These are phyloP conservation scores for Oehlia diaphana DNA, from an alignment of 192 early-diverging fungal genomes.

Conservation along the genomic window DNA sequence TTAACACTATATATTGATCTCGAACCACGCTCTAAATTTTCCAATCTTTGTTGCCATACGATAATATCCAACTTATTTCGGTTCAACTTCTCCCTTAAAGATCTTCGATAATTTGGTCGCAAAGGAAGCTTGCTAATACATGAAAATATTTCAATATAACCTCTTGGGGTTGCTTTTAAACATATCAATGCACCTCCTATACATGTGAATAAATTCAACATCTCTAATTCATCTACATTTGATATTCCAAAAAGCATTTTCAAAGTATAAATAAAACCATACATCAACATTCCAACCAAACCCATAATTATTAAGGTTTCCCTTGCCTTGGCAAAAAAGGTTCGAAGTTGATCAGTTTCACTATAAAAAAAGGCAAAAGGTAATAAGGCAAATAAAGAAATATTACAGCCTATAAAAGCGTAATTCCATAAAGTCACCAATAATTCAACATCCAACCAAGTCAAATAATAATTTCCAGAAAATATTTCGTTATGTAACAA, in stretches of 20 bases:
- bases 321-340: slow-evolving; percentile 21
- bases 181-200: slow-evolving; percentile 18
- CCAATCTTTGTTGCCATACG: slow-evolving; percentile 2
- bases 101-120: slow-evolving; percentile 19
- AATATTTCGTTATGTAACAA: slow-evolving; percentile 15
- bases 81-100: slow-evolving; percentile 8
- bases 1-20: not conserved
- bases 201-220: slow-evolving; percentile 28
- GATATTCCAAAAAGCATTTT: slow-evolving; percentile 15
- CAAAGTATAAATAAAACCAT: slow-evolving; percentile 23
- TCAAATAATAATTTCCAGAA: slow-evolving; percentile 22
- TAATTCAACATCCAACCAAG: slow-evolving; percentile 20
- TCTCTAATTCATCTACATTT: slow-evolving; percentile 7
- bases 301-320: slow-evolving; percentile 22
- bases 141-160: slow-evolving; percentile 22
- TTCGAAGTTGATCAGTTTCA: slow-evolving; percentile 28
- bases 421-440: slow-evolving; percentile 31
- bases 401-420: slow-evolving; percentile 29
- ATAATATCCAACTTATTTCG: slow-evolving; percentile 21
- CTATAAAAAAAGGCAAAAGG: slow-evolving; percentile 30
- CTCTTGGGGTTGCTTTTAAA: slow-evolving; percentile 21
- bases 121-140: slow-evolving; percentile 23
- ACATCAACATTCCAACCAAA: slow-evolving; percentile 26
- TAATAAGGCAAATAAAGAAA: slow-evolving; percentile 24
- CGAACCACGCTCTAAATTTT: slow-evolving; percentile 3